Percentiles rank a stretch among this genome's conserved stretches.
These are phyloP conservation scores for Boeremia lycopersici DNA, from an alignment of 2,329 filamentous ascomycete genomes.

Conservation along the genomic window DNA sequence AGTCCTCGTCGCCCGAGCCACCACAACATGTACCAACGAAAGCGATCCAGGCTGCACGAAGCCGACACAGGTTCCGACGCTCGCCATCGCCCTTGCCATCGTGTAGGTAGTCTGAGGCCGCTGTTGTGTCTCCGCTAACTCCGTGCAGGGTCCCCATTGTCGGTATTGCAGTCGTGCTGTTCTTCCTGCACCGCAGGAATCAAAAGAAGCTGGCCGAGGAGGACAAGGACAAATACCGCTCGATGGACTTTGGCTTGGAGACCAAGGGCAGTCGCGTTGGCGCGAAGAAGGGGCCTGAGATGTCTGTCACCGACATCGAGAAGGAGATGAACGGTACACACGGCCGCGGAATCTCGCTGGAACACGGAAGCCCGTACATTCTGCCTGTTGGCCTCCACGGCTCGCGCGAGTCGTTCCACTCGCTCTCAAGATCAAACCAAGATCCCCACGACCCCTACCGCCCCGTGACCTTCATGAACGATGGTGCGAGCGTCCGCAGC, in stretches of 20 bases:
- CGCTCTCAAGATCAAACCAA: slow-evolving; percentile 76
- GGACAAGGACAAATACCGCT: slow-evolving; percentile 89
- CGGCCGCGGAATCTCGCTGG: slow-evolving; percentile 62
- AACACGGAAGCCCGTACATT: slow-evolving; percentile 84
- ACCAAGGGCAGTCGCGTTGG: slow-evolving; percentile 46
- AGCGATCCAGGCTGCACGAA: slow-evolving; percentile 44
- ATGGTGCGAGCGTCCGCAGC: slow-evolving; percentile 47
- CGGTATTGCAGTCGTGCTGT: slow-evolving; percentile 67
- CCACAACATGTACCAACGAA: slow-evolving; percentile 39
- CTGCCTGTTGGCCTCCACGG: slow-evolving; percentile 80
- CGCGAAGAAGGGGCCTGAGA: slow-evolving; percentile 52
- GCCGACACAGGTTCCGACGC: slow-evolving; percentile 40
- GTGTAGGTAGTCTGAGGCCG: slow-evolving; percentile 31
- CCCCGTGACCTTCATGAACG: slow-evolving; percentile 62
- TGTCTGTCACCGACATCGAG: slow-evolving; percentile 63
- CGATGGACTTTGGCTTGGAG: slow-evolving; percentile 89
- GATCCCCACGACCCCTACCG: slow-evolving; percentile 86
- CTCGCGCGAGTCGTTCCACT: slow-evolving; percentile 86
- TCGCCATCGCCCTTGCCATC: slow-evolving; percentile 43
- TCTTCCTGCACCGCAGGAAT: slow-evolving; percentile 81
- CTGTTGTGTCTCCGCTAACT: slow-evolving; percentile 29
- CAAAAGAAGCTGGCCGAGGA: slow-evolving; percentile 73
- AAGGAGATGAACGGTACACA: slow-evolving; percentile 45
- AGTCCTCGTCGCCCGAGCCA: slow-evolving; percentile 36
- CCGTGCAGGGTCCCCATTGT: slow-evolving; percentile 73